Evolutionary conservation across 176 grass and related monocot species (phyloP).

Genomic region (Oryza meridionalis): DNA sequence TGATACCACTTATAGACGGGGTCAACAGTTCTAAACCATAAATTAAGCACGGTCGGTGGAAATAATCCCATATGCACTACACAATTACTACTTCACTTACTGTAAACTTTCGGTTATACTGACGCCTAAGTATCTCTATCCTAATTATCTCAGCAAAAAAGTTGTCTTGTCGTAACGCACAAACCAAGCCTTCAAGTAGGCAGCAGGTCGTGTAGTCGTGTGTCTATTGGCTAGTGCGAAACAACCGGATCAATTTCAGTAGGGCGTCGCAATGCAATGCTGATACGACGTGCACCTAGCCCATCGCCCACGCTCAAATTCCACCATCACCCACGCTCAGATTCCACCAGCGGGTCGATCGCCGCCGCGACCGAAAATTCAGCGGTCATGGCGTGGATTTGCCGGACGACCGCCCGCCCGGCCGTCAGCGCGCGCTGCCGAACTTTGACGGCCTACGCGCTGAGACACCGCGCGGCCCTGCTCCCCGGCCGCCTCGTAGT

Average conservation of each 20-base stretch:
- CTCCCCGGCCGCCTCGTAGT: not conserved
- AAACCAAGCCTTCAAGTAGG: not conserved
- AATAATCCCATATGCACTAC: not conserved
- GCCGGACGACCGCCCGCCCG: not conserved
- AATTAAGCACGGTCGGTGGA: not conserved
- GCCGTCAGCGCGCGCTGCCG: constrained; percentile 8
- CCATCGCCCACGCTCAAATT: not conserved
- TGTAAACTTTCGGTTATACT: not conserved
- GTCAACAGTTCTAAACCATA: not conserved
- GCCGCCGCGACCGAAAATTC: not conserved
- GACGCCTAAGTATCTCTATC: not conserved
- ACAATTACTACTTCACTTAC: not conserved
- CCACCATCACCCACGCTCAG: not conserved
- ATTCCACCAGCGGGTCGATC: not conserved
- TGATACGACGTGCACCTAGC: not conserved
- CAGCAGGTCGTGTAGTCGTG: not conserved
- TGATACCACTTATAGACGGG: not conserved
- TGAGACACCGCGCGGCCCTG: not conserved
- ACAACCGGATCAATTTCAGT: not conserved
- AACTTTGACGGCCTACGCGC: constrained; percentile 42
- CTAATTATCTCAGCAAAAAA: not conserved
- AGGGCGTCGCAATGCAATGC: not conserved
- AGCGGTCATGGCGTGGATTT: not conserved
- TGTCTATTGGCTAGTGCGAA: not conserved
- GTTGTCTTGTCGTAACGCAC: not conserved